These are phyloP conservation scores for Huntiella bhutanensis DNA, from an alignment of 2,329 filamentous ascomycete genomes.

Conservation along the genomic window DNA sequence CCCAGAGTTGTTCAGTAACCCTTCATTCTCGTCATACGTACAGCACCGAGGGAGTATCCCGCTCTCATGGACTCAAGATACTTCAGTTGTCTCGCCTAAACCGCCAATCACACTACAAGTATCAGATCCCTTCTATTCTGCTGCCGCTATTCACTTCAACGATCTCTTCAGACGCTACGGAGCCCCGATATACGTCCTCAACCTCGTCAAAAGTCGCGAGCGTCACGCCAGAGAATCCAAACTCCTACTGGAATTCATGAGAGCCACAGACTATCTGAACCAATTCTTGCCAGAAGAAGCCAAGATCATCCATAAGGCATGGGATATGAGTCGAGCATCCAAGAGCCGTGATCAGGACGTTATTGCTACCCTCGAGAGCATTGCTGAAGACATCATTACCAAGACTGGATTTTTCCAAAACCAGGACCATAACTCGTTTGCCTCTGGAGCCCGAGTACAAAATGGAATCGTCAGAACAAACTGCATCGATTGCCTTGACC, in stretches of 20 bases:
- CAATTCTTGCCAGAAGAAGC: slow-evolving; percentile 72
- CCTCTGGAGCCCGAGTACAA: slow-evolving; percentile 44
- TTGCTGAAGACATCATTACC: slow-evolving; percentile 70
- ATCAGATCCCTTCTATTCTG: slow-evolving; percentile 89
- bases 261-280: slow-evolving; percentile 79
- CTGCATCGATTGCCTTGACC: slow-evolving; percentile 92
- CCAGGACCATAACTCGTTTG: slow-evolving; percentile 48
- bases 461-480: slow-evolving; percentile 91
- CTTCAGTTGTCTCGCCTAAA: slow-evolving; percentile 83
- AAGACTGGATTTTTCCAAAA: slow-evolving; percentile 93
- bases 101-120: slow-evolving; percentile 89
- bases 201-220: slow-evolving; percentile 78
- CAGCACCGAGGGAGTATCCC: slow-evolving; percentile 95
- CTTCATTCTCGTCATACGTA: slow-evolving; percentile 87
- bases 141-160: slow-evolving; percentile 86
- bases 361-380: slow-evolving; percentile 74
- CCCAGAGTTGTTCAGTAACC: slow-evolving; percentile 66
- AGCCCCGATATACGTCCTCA: slow-evolving; percentile 75
- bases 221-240: slow-evolving; percentile 82
- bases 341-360: slow-evolving; percentile 88
- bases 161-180: slow-evolving; percentile 88
- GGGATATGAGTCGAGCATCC: slow-evolving; percentile 93
- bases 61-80: slow-evolving; percentile 93
- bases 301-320: slow-evolving; percentile 83
- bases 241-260: slow-evolving; percentile 68